Conservation (phyloP, 352 stramenopile genomes). For the Phytophthora sp. region DNA sequence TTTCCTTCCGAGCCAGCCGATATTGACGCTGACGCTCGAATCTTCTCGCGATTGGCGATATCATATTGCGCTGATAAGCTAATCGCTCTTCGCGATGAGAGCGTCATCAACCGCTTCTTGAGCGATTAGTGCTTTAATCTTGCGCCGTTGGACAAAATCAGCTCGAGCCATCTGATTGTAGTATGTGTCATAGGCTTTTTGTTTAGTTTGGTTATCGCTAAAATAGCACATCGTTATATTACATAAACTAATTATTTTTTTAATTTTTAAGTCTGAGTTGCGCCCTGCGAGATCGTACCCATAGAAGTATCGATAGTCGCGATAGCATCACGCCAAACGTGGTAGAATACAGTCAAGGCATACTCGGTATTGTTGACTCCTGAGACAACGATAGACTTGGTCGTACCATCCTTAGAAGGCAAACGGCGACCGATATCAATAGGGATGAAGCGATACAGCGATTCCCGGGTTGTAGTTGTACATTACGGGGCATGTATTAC, state of each 20-base stretch:
- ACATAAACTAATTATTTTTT: background rate
- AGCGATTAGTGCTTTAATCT: constrained; percentile 21
- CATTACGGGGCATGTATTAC: constrained; percentile 13
- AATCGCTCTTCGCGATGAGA: background rate
- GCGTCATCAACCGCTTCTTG: background rate
- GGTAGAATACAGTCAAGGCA: constrained; percentile 24
- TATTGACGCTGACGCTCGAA: too few relatives aligned
- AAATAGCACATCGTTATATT: constrained; percentile 1
- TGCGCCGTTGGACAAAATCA: constrained; percentile 25
- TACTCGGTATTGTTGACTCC: constrained; percentile 25
- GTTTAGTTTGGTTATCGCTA: constrained; percentile 25
- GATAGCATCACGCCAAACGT: constrained; percentile 29
- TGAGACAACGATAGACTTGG: constrained; percentile 24
- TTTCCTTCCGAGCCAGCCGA: too few relatives aligned
- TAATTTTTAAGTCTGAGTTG: constrained; percentile 11
- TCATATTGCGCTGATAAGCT: too few relatives aligned
- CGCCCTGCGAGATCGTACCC: constrained; percentile 25
- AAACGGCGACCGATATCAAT: constrained; percentile 37
- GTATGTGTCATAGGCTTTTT: constrained; percentile 31
- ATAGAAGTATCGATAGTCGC: constrained; percentile 27
- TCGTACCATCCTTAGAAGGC: constrained; percentile 26
- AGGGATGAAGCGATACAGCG: constrained; percentile 26
- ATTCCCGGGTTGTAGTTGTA: constrained; percentile 34
- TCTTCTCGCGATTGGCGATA: too few relatives aligned
- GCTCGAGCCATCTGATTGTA: constrained; percentile 24